Evolutionary conservation across 2,329 filamentous ascomycete species (phyloP), one percentile per base, ranked within the genome.

Genomic region (Colletotrichum liriopes): DNA sequence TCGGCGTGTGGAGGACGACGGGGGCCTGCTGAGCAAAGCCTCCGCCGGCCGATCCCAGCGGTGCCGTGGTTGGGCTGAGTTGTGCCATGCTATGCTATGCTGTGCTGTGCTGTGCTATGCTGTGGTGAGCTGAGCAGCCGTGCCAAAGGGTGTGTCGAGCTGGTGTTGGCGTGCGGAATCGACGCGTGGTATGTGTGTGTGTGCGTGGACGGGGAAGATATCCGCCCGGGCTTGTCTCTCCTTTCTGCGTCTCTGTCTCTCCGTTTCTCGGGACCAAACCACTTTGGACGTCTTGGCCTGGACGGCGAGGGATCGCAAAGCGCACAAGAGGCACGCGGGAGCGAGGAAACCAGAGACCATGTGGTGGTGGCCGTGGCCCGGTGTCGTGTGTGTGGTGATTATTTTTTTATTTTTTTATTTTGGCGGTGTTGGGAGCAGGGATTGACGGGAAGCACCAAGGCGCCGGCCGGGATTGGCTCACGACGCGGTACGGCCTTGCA

Each of bases 401-500:
- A 1, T 26, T 26, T 26, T 26, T 26, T 26, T 26, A 1, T 26
- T 26, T 26, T 26, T 26, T 26, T 26, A 26, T 26, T 60, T 54
- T 39, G 45, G 52, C 54, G 20, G 9, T 71, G 52, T 39, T 49
- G 52, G 37, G 55, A 37, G 60, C 69, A 72, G 69, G 69, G 70
- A 66, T 61, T 43, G 66, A 60, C 65, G 66, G 66, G 66, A 65
- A 56, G 60, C 32, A 52, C 1, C 20, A 37, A 43, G n/a, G 37
- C 49, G 67, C 32, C 41, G 7, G 54, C 41, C 51, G 54, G 26
- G 55, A 73, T 73, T 73, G 70, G 70, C 35, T 26, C 6, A 62
- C 65, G 49, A 71, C 70, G 66, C 66, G 70, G 60, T 72, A 56
- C 58, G 41, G 52, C 23, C 26, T 58, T 20, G 32, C 35, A 23